Evolutionary conservation across 768 basidiomycete genomes (phyloP).

Genomic region (Suillus hirtellus): DNA sequence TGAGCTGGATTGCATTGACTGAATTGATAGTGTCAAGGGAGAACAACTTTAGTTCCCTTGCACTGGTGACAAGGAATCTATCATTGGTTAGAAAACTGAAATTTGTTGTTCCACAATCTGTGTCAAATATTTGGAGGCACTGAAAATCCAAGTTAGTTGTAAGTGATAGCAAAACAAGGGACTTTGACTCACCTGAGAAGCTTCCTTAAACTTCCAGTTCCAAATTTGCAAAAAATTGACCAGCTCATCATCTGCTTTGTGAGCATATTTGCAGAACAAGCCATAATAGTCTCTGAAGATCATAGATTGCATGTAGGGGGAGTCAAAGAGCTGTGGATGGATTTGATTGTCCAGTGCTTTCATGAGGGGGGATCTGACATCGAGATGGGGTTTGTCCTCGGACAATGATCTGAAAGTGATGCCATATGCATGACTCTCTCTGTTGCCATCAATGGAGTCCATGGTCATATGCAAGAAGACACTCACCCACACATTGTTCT

Average conservation of each 20-base stretch:
- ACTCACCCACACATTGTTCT: not conserved
- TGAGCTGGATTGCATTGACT: not conserved
- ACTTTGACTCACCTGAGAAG: not conserved
- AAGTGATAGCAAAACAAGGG: not conserved
- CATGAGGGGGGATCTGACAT: not conserved
- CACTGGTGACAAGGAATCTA: not conserved
- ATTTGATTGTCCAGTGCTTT: not conserved
- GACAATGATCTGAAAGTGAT: not conserved
- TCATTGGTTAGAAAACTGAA: not conserved
- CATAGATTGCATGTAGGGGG: too few relatives aligned
- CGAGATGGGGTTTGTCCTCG: not conserved
- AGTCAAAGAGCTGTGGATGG: too few relatives aligned
- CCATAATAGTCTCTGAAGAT: constrained; percentile 1
- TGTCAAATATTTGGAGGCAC: not conserved
- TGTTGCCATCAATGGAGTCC: not conserved
- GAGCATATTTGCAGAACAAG: not conserved
- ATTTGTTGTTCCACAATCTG: not conserved
- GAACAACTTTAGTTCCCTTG: not conserved
- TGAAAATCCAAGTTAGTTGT: not conserved
- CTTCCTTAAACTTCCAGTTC: not conserved
- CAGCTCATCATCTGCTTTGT: not conserved
- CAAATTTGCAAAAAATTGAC: constrained; percentile 1
- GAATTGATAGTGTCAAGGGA: not conserved
- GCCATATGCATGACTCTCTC: not conserved
- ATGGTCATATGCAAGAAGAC: too few relatives aligned